Evolutionary conservation across 805 yeast genomes (phyloP).

Genomic region (Cyberlindnera bimundalis): DNA sequence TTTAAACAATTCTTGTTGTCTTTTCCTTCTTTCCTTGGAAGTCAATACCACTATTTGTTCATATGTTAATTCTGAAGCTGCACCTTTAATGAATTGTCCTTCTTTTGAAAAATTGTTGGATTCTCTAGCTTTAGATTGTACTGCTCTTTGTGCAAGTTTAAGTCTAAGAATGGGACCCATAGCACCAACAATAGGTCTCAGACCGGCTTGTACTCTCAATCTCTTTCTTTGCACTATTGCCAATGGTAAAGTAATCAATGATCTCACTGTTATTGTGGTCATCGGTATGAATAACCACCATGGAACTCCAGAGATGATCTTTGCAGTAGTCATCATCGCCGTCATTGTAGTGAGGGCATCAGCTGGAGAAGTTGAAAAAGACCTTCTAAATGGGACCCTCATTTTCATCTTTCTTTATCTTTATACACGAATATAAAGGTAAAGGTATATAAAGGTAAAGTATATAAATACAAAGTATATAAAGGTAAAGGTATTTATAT

Average conservation of each 20-base stretch:
- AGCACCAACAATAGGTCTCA: conserved; percentile 70
- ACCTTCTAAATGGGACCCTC: no score
- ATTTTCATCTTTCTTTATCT: no score
- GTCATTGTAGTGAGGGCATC: conserved; percentile 23
- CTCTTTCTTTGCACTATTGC: conserved; percentile 70
- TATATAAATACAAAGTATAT: no score
- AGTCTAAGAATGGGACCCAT: conserved; percentile 70
- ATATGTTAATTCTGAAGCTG: conserved; percentile 47
- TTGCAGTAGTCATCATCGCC: conserved; percentile 42
- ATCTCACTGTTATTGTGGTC: conserved; percentile 62
- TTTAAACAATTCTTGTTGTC: conserved; percentile 70
- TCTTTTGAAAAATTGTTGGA: conserved; percentile 26
- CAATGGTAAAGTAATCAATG: conserved; percentile 70
- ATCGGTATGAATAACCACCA: conserved; percentile 83
- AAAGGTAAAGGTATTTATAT: no score
- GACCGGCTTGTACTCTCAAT: conserved; percentile 62
- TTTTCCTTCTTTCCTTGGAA: conserved; percentile 70
- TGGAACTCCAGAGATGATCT: conserved; percentile 59
- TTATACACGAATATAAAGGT: no score
- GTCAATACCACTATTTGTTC: conserved; percentile 77
- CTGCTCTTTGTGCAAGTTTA: conserved; percentile 39
- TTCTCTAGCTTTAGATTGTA: conserved; percentile 25
- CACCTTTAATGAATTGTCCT: conserved; percentile 18
- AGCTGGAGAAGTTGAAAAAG: conserved; percentile 10
- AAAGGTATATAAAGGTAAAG: no score